Evolutionary conservation across 352 stramenopile genomes (phyloP).

Genomic region (Globisporangium iwayamae): DNA sequence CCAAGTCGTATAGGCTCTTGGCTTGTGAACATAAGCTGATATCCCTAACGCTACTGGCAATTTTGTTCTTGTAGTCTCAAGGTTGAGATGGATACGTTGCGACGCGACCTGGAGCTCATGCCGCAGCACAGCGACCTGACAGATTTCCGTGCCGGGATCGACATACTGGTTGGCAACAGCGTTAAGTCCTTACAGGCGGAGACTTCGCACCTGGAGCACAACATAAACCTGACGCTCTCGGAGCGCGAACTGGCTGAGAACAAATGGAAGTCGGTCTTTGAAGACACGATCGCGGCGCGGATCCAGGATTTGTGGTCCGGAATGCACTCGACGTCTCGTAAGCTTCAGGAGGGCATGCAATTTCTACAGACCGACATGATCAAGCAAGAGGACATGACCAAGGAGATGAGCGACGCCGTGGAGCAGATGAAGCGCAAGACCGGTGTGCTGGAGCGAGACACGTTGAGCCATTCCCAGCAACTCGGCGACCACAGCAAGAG

Average conservation of each 20-base stretch:
- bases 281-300: conserved; percentile 36
- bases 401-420: conserved; percentile 28
- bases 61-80: conserved; percentile 19
- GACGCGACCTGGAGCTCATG: conserved; percentile 30
- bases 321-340: conserved; percentile 29
- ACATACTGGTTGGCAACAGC: conserved; percentile 20
- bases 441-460: conserved; percentile 19
- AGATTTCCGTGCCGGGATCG: conserved; percentile 43
- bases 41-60: neutral
- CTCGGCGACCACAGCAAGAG: conserved; percentile 26
- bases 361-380: conserved; percentile 47
- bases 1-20: neutral
- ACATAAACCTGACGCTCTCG: conserved; percentile 32
- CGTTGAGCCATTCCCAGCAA: conserved; percentile 15
- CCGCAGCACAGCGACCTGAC: conserved; percentile 32
- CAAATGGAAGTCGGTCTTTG: conserved; percentile 55
- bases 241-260: conserved; percentile 43
- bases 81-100: conserved; percentile 37
- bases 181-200: conserved; percentile 24
- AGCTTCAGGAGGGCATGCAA: conserved; percentile 34
- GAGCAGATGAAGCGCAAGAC: conserved; percentile 26
- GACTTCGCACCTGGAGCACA: conserved; percentile 29
- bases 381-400: conserved; percentile 34
- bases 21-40: neutral
- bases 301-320: conserved; percentile 58